Evolutionary conservation across 148 eudicot genomes (phyloP), one percentile per base, ranked within the genome.

Genomic region (Hydrangea macrophylla): DNA sequence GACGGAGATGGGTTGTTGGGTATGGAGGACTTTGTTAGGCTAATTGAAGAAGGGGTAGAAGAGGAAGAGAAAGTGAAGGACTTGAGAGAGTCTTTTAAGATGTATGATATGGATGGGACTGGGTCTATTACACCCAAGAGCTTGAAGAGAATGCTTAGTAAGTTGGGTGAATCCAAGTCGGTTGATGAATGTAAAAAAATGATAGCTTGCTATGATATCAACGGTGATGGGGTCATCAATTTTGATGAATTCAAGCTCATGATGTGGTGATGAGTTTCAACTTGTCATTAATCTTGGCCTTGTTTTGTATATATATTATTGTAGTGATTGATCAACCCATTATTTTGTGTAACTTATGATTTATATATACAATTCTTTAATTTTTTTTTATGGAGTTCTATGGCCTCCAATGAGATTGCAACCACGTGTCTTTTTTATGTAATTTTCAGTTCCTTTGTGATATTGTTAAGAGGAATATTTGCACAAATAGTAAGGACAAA

Each of bases 1-100:
- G 86, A 85, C 64, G 81, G 81, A 0, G 89, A 80, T 24, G 89
- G 89, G 2, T 15, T 75, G 64, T 26, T 82, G n/a, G 70, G 77
- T 7, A 7, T 82, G 27, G 81, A 75, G 12, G 84, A 85, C 9
- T 82, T 82, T 2, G 71, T 76, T 30, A 76, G 73, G 17, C 7
- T 82, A 1, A 75, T 73, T 1, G 84, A 83, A 26, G n/a, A n/a
- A n/a, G 81, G 81, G 20, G 84, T 23, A 0, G 72, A 68, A 18
- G 78, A 77, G 33, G 82, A 80, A 9, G 80, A 82, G 53, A 75
- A 58, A 40, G 70, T 15, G 32, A 67, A 44, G 20, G 84, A 81
- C 0, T 36, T 81, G 67, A 77, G 45, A 36, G 71, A 74, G 58
- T 78, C 78, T 18, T 78, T 78, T 40, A 44, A 32, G 28, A 73